Evolutionary conservation across 2,329 filamentous ascomycete genomes (phyloP), one percentile per base, ranked within the genome.

Genomic region (Chaetomiaceae sp.): DNA sequence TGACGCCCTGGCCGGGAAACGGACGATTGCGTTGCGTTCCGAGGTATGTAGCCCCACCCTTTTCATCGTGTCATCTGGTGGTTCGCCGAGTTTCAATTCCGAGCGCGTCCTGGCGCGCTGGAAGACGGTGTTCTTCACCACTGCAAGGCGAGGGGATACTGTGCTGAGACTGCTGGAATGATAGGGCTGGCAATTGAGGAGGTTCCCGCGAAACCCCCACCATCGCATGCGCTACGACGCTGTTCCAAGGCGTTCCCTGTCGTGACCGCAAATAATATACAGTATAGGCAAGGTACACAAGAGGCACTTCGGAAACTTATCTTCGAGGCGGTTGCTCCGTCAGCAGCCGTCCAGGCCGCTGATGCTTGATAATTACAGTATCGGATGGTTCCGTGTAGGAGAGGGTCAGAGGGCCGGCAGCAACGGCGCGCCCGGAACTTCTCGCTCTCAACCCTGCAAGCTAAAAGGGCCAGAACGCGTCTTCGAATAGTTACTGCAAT

Each of bases 221-320:
- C 25, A 21, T 14, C n/a, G 29, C 33, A 41, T 55, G 47, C 48
- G 43, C 52, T 56, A 27, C 53, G 41, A 58, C 54, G 48, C 48
- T 58, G 37, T 56, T 56, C 56, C 53, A 56, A 58, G 56, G 48
- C 44, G 30, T 52, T 45, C 48, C 51, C 34, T 58, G 54, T 29
- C 18, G 32, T 30, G 21, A 37, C 5, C 42, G 18, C 23, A 33
- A 41, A 18, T 20, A 5, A 5, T 25, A 34, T 25, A 42, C 18
- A 30, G 2, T 13, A 25, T 27, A 36, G 8, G 5, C 16, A 40
- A 7, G 32, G 30, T 30, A 27, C 25, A 42, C 3, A 8, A 23
- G 34, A 18, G 37, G 40, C 9, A 33, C 32, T 5, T 4, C 9
- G 32, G 9, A 13, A 13, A n/a, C n/a, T n/a, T 33, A 33, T 13